Evolutionary conservation across 805 yeast species (phyloP).

Genomic region (Lipomyces yamadae): DNA sequence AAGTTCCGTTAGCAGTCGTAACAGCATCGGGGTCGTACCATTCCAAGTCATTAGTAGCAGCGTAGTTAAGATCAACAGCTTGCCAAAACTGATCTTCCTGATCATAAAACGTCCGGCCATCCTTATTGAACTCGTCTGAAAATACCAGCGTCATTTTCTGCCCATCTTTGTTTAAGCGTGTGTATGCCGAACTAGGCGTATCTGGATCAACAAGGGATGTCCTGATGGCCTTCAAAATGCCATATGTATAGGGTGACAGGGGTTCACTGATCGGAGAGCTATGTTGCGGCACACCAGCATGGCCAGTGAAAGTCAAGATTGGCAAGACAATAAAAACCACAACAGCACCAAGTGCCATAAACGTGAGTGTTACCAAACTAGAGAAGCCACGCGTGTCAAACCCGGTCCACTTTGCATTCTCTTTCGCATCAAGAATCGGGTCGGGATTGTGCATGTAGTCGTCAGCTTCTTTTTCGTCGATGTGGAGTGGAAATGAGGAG

Average conservation of each 20-base stretch:
- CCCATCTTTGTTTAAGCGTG: slow-evolving; percentile 61
- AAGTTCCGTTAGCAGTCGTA: slow-evolving; percentile 73
- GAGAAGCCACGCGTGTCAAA: slow-evolving; percentile 48
- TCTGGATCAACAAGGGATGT: slow-evolving; percentile 70
- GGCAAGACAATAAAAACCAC: slow-evolving; percentile 81
- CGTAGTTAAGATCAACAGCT: slow-evolving; percentile 82
- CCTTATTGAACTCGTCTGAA: slow-evolving; percentile 87
- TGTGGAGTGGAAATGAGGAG: slow-evolving; percentile 81
- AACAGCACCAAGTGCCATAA: slow-evolving; percentile 63
- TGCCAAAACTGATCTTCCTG: slow-evolving; percentile 93
- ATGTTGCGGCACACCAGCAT: slow-evolving; percentile 17
- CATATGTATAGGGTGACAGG: slow-evolving; percentile 59
- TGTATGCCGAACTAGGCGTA: slow-evolving; percentile 64
- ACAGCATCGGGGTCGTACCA: slow-evolving; percentile 96
- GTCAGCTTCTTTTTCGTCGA: slow-evolving; percentile 94
- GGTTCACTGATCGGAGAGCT: neutral
- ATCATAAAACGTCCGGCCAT: slow-evolving; percentile 86
- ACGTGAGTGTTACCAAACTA: slow-evolving; percentile 50
- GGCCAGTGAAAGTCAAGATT: slow-evolving; percentile 79
- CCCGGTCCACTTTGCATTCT: slow-evolving; percentile 54
- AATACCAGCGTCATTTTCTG: slow-evolving; percentile 76
- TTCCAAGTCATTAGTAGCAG: slow-evolving; percentile 86
- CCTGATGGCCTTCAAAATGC: slow-evolving; percentile 62
- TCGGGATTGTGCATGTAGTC: slow-evolving; percentile 96
- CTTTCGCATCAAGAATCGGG: slow-evolving; percentile 87